A percentile compares a stretch with the other conserved stretches of the same genome.
Evolutionary conservation across 2,329 filamentous ascomycete species (phyloP).

Genomic region (Ceratocystis cubensis): DNA sequence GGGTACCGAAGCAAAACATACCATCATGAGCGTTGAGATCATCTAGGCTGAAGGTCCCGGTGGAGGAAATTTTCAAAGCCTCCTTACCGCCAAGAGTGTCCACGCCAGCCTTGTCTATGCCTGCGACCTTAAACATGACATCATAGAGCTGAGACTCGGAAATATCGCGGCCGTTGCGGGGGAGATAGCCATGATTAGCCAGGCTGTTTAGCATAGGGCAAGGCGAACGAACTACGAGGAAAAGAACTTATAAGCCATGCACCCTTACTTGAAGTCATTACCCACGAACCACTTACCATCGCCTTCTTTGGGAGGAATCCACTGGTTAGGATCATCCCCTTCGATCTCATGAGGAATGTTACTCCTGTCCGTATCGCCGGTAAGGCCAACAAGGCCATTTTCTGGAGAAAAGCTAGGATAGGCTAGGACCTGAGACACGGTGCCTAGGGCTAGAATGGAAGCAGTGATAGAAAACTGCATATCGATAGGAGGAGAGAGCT

Average conservation of each 20-base stretch:
- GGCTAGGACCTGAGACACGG: constrained; percentile 15
- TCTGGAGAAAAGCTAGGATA: background rate
- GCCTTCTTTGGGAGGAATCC: constrained; percentile 4
- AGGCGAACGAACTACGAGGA: constrained; percentile 21
- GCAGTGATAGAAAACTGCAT: constrained; percentile 14
- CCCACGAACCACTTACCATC: constrained; percentile 10
- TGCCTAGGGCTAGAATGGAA: constrained; percentile 15
- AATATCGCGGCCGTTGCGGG: constrained; percentile 22
- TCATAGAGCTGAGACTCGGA: constrained; percentile 13
- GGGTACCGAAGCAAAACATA: constrained; percentile 10
- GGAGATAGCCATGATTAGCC: constrained; percentile 24
- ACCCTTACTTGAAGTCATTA: no score
- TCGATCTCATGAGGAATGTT: background rate
- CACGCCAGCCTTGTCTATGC: constrained; percentile 21
- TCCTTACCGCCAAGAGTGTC: constrained; percentile 22
- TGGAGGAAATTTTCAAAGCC: constrained; percentile 25
- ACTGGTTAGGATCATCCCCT: constrained; percentile 14
- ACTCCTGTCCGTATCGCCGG: background rate
- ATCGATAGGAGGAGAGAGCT: background rate
- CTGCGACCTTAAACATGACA: constrained; percentile 17
- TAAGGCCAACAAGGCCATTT: background rate
- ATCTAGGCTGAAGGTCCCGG: constrained; percentile 27
- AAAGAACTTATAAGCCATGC: background rate
- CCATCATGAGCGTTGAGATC: constrained; percentile 25
- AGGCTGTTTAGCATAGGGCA: constrained; percentile 25